Conservation (phyloP, 148 eudicot species). For the Cornus suecica region DNA sequence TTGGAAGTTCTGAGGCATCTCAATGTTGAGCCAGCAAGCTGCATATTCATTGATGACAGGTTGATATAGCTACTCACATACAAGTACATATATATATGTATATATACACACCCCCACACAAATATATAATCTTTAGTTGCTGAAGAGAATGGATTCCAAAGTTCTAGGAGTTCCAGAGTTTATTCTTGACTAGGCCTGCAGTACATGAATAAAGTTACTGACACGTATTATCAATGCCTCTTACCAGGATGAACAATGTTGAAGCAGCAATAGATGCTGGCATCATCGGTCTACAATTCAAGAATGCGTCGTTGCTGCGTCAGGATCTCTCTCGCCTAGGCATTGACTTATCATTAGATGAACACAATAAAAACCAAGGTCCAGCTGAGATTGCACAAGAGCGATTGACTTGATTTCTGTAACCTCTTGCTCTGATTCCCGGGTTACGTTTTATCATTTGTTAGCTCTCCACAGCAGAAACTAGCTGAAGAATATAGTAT, state of each 20-base stretch:
- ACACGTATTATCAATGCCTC: background rate
- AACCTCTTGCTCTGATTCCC: background rate
- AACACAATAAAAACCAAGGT: constrained; percentile 14
- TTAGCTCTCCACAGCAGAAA: background rate
- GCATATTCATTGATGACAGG: constrained; percentile 93
- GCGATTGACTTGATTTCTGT: constrained; percentile 9
- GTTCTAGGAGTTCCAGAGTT: background rate
- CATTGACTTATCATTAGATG: constrained; percentile 28
- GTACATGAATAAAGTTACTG: background rate
- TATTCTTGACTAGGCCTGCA: too few relatives aligned
- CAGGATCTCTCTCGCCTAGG: constrained; percentile 57
- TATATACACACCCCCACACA: too few relatives aligned
- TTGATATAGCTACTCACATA: too few relatives aligned
- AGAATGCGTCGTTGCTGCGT: constrained; percentile 48
- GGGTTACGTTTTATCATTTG: background rate
- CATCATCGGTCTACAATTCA: constrained; percentile 69
- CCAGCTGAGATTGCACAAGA: constrained; percentile 11
- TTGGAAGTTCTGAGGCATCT: constrained; percentile 55
- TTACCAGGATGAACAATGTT: constrained; percentile 64
- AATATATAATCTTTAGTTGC: too few relatives aligned
- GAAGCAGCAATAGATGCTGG: constrained; percentile 77
- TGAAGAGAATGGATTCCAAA: background rate
- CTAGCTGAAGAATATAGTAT: background rate
- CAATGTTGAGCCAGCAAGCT: constrained; percentile 58
- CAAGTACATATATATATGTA: background rate